phyloP scores from a whole-genome alignment of 164 flowering plant species.

The Kingdonia uniflora region DNA sequence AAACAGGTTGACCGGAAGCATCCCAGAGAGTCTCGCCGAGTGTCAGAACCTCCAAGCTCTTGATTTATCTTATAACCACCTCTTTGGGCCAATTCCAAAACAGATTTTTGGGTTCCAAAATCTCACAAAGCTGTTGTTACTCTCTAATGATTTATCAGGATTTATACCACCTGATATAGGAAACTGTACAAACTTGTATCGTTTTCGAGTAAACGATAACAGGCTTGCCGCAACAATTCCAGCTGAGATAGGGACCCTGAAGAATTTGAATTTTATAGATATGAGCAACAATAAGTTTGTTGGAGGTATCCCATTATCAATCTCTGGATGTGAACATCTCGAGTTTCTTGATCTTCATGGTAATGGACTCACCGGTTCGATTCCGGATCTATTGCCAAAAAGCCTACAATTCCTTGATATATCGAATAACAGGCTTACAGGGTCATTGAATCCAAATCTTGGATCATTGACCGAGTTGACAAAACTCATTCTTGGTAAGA shows the following conservation, averaged over 20 bases:
- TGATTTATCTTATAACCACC: conserved; percentile 74
- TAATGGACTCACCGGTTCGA: conserved; percentile 51
- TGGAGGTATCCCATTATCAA: conserved; percentile 58
- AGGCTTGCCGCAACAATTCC: conserved; percentile 68
- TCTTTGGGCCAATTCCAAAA: conserved; percentile 60
- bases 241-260: conserved; percentile 63
- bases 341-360: conserved; percentile 80
- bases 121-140: conserved; percentile 70
- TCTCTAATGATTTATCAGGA: conserved; percentile 76
- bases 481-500: conserved; percentile 53
- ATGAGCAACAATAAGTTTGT: conserved; percentile 52
- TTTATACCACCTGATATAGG: conserved; percentile 83
- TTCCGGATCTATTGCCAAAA: conserved; percentile 50
- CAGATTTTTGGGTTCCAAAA: conserved; percentile 54
- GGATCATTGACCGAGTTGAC: conserved; percentile 54
- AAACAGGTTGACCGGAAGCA: conserved; percentile 59
- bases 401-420: conserved; percentile 61
- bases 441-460: conserved; percentile 34
- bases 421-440: conserved; percentile 70
- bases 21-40: conserved; percentile 58
- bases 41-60: conserved; percentile 74
- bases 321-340: conserved; percentile 50
- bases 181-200: conserved; percentile 56
- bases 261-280: conserved; percentile 61
- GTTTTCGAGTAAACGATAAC: conserved; percentile 53